phyloP scores from a whole-genome alignment of 768 basidiomycete genomes.

The Calocera cornea region DNA sequence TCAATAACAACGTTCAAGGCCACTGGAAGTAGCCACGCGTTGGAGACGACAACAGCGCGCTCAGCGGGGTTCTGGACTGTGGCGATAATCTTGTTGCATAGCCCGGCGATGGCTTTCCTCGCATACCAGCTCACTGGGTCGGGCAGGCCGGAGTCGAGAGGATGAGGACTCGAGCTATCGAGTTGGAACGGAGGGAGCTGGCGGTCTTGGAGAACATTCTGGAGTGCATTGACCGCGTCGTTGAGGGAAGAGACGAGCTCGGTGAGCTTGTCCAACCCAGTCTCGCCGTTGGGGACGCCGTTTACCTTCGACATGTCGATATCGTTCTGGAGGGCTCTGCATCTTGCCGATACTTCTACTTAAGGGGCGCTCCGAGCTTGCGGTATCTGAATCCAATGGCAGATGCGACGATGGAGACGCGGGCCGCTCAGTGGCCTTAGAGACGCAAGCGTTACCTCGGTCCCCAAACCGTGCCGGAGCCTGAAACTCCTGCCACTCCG shows the following conservation, averaged over 20 bases:
- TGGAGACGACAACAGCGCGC: background rate
- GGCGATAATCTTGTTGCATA: constrained; percentile 2
- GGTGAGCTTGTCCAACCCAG: background rate
- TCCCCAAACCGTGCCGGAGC: background rate
- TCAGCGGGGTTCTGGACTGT: background rate
- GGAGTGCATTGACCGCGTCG: background rate
- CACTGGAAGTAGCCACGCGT: background rate
- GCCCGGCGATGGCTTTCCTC: background rate
- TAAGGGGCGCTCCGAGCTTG: background rate
- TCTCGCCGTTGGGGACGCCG: background rate
- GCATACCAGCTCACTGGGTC: background rate
- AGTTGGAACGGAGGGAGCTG: background rate
- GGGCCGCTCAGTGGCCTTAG: background rate
- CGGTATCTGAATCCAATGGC: too few species aligned
- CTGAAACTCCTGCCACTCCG: background rate
- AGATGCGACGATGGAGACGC: too few species aligned
- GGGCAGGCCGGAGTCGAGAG: background rate
- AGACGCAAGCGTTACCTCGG: background rate
- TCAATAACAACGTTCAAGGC: background rate
- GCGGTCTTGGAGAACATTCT: background rate
- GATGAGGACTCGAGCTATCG: background rate
- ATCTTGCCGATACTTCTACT: background rate
- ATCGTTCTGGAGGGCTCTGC: background rate
- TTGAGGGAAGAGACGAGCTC: background rate
- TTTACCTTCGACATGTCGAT: background rate